Conservation (phyloP, 495 filamentous ascomycete species). For the Penicillium taxi region DNA sequence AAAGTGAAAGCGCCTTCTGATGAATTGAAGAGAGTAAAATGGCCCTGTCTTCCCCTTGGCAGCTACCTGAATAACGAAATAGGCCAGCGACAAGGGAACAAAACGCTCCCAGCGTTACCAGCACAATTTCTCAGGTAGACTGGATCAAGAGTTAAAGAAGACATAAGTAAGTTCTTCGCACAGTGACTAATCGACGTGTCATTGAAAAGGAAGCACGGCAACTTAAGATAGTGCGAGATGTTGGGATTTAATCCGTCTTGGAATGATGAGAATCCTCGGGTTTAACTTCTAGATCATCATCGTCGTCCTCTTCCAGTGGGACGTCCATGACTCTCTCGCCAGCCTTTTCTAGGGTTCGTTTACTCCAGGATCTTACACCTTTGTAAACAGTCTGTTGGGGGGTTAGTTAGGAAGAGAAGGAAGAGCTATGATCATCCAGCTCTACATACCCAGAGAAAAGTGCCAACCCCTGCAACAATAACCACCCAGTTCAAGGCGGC, state of each 20-base stretch:
- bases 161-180: slow-evolving; percentile 68
- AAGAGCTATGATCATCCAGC: background rate
- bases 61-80: slow-evolving; percentile 23
- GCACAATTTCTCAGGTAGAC: slow-evolving; percentile 21
- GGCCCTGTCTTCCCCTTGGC: slow-evolving; percentile 34
- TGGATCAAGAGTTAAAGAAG: slow-evolving; percentile 27
- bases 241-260: slow-evolving; percentile 16
- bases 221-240: slow-evolving; percentile 81
- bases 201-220: slow-evolving; percentile 68
- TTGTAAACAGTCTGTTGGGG: slow-evolving; percentile 68
- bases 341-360: slow-evolving; percentile 60
- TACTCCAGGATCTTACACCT: slow-evolving; percentile 60
- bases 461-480: slow-evolving; percentile 68
- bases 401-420: slow-evolving; percentile 10
- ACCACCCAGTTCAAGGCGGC: slow-evolving; percentile 69
- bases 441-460: slow-evolving; percentile 70
- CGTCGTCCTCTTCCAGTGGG: slow-evolving; percentile 63
- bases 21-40: slow-evolving; percentile 24
- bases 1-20: slow-evolving; percentile 18
- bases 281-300: slow-evolving; percentile 43
- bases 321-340: slow-evolving; percentile 78
- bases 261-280: slow-evolving; percentile 6
- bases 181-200: slow-evolving; percentile 87
- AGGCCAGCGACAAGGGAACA: slow-evolving; percentile 31
- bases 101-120: slow-evolving; percentile 26